These are phyloP conservation scores for Macrocybe gigantea DNA, from an alignment of 768 basidiomycete genomes.

Conservation along the genomic window DNA sequence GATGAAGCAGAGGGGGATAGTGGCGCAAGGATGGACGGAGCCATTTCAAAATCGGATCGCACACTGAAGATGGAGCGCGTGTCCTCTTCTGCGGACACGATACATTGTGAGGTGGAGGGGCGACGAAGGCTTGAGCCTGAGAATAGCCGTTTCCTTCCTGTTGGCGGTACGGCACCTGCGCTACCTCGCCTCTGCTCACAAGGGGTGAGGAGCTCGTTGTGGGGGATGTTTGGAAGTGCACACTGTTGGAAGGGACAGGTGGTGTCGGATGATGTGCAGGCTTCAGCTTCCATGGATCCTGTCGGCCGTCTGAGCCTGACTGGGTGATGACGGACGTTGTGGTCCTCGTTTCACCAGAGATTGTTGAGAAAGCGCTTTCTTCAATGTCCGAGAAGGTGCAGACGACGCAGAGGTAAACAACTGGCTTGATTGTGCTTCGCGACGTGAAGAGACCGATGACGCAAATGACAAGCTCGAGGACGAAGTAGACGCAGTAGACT, in stretches of 20 bases:
- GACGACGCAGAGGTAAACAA: conserved; percentile 15
- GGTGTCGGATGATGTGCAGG: too few relatives aligned
- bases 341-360: conserved; percentile 24
- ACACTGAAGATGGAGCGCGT: conserved; percentile 48
- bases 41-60: conserved; percentile 36
- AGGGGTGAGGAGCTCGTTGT: not conserved
- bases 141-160: conserved; percentile 53
- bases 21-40: conserved; percentile 18
- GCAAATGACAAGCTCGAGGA: conserved; percentile 38
- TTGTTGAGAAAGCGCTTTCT: conserved; percentile 54
- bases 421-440: conserved; percentile 19
- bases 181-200: conserved; percentile 22
- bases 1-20: conserved; percentile 16
- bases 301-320: too few relatives aligned
- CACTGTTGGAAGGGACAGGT: too few relatives aligned
- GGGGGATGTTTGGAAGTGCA: too few relatives aligned
- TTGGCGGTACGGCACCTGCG: conserved; percentile 17
- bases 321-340: too few relatives aligned
- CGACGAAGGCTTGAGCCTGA: conserved; percentile 49
- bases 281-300: too few relatives aligned
- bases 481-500: conserved; percentile 20
- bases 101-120: conserved; percentile 43
- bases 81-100: conserved; percentile 42
- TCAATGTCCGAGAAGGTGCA: conserved; percentile 30
- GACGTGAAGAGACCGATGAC: conserved; percentile 28